phyloP scores from a whole-genome alignment of 371 early-diverging fungal species.

The Apophysomyces elegans region DNA sequence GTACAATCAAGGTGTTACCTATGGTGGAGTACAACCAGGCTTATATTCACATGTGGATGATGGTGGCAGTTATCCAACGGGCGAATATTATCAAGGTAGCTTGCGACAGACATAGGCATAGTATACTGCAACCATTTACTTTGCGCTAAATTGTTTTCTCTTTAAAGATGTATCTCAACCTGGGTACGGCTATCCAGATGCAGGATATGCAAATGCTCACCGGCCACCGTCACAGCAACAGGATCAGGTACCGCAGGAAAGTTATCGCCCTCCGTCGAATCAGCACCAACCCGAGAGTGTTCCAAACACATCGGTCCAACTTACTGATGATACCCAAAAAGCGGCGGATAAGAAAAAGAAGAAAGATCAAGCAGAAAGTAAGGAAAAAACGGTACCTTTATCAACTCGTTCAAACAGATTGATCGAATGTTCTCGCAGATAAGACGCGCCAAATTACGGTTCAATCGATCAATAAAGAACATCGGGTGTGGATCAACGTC shows the following conservation, averaged over 20 bases:
- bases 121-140: too few relatives aligned
- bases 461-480: slow-evolving; percentile 50
- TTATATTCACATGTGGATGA: neutral
- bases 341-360: slow-evolving; percentile 8
- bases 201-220: neutral
- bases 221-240: slow-evolving; percentile 6
- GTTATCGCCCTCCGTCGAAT: neutral
- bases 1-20: neutral
- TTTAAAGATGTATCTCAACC: neutral
- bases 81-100: neutral
- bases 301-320: neutral
- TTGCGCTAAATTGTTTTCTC: too few relatives aligned
- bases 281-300: neutral
- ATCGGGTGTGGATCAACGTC: slow-evolving; percentile 52
- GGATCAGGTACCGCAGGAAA: neutral
- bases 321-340: neutral
- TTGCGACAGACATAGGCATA: too few relatives aligned
- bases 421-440: neutral
- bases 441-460: slow-evolving; percentile 52
- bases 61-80: neutral
- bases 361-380: slow-evolving; percentile 15
- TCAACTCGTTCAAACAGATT: too few relatives aligned
- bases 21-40: neutral
- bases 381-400: neutral
- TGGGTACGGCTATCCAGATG: neutral